Conservation (phyloP, 2,329 filamentous ascomycete genomes). For the Phialocephala sp. region DNA sequence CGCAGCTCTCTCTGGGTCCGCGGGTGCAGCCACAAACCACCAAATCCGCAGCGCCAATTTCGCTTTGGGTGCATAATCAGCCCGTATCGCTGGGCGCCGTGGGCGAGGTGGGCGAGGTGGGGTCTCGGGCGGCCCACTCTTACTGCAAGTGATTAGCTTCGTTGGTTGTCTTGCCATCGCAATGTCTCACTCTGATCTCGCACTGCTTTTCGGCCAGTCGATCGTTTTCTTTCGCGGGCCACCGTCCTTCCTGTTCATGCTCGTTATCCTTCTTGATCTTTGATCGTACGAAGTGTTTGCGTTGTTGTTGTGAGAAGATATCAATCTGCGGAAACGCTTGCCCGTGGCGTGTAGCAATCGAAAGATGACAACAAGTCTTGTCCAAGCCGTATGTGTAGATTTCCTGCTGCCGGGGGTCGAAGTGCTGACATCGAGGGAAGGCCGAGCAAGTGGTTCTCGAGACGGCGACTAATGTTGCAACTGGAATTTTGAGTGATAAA, state of each 20-base stretch:
- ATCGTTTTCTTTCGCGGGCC: not conserved
- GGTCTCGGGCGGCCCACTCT: conserved; percentile 1
- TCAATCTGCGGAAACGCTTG: not conserved
- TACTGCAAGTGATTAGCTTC: conserved; percentile 11
- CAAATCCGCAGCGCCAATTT: conserved; percentile 7
- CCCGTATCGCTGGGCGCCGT: not conserved
- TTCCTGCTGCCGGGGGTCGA: not conserved
- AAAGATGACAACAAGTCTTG: not conserved
- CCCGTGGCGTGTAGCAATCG: not conserved
- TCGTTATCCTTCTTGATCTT: not conserved
- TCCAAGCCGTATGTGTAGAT: not conserved
- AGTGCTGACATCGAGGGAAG: conserved; percentile 4
- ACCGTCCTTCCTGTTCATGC: not conserved
- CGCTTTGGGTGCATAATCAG: conserved; percentile 6
- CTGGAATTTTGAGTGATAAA: not conserved
- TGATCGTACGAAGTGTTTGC: not conserved
- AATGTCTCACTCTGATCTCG: conserved; percentile 9
- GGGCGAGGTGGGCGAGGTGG: not conserved
- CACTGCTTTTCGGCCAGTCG: not conserved
- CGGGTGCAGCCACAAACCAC: not conserved
- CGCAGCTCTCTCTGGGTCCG: not conserved
- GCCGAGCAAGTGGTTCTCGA: conserved; percentile 1
- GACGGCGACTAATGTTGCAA: not conserved
- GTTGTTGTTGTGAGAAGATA: not conserved
- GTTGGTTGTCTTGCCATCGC: not conserved